Percentiles rank a stretch among this genome's conserved stretches.
Evolutionary conservation across 2,329 filamentous ascomycete species (phyloP).

Genomic region (Trichoderma atrobrunneum): DNA sequence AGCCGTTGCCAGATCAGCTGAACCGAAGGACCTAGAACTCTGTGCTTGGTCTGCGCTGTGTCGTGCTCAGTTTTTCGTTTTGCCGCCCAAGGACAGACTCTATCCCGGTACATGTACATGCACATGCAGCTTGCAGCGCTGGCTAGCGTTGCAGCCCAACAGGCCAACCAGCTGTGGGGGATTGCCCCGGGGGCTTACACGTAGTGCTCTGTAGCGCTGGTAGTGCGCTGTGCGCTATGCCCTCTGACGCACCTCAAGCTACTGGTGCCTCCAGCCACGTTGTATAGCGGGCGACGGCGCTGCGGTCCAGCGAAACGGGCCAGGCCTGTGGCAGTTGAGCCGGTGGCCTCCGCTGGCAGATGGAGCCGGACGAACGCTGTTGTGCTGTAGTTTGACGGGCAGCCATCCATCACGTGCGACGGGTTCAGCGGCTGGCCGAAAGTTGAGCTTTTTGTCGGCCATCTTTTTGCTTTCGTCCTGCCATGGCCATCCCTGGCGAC

Average conservation of each 20-base stretch:
- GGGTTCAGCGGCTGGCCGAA: neutral
- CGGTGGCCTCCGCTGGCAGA: neutral
- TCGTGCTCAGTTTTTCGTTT: neutral
- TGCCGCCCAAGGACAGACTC: neutral
- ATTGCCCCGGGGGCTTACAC: neutral
- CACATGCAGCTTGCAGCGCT: constrained; percentile 8
- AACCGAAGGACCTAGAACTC: neutral
- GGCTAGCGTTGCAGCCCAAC: constrained; percentile 19
- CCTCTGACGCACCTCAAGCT: neutral
- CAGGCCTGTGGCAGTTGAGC: neutral
- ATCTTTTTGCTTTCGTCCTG: neutral
- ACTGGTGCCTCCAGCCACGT: neutral
- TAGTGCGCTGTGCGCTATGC: neutral
- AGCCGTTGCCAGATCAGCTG: constrained; percentile 4
- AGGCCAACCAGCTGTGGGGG: constrained; percentile 13
- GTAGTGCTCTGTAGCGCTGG: neutral
- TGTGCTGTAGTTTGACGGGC: neutral
- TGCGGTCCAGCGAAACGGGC: neutral
- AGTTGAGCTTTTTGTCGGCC: neutral
- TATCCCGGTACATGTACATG: neutral
- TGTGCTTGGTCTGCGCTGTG: neutral
- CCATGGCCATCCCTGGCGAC: constrained; percentile 7
- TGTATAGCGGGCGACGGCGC: constrained; percentile 8
- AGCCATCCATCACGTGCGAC: constrained; percentile 9
- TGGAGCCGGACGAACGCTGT: neutral